Conservation (phyloP, 1,139 yeast species). For the Candida sp. region DNA sequence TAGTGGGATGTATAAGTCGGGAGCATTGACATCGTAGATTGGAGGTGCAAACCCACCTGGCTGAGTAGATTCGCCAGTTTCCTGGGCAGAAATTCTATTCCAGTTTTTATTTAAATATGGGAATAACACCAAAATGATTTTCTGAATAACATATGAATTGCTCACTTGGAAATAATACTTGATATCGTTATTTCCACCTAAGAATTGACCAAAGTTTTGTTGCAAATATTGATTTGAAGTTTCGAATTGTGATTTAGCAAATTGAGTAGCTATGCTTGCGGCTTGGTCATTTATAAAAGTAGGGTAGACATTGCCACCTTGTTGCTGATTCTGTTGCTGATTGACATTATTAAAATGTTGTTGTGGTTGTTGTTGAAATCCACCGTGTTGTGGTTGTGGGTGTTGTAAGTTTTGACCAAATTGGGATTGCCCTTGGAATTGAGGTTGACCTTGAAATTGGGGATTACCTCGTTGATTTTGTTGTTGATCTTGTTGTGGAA, state of each 20-base stretch:
- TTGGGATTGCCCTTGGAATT: no score
- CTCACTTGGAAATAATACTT: slow-evolving; percentile 91
- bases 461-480: slow-evolving; percentile 5
- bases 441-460: slow-evolving; percentile 8
- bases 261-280: slow-evolving; percentile 81
- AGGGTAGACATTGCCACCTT: slow-evolving; percentile 11
- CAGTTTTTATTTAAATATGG: slow-evolving; percentile 87
- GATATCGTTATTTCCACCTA: slow-evolving; percentile 49
- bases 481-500: slow-evolving; percentile 13
- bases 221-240: slow-evolving; percentile 71
- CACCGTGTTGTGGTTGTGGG: slow-evolving; percentile 31
- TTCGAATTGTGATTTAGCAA: slow-evolving; percentile 81
- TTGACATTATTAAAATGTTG: slow-evolving; percentile 6
- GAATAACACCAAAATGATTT: slow-evolving; percentile 69
- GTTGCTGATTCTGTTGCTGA: slow-evolving; percentile 6
- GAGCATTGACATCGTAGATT: slow-evolving; percentile 83
- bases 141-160: slow-evolving; percentile 77
- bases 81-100: slow-evolving; percentile 55
- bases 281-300: slow-evolving; percentile 74
- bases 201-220: slow-evolving; percentile 59
- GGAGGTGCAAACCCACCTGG: slow-evolving; percentile 62
- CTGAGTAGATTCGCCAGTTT: slow-evolving; percentile 18
- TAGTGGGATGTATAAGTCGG: slow-evolving; percentile 92
- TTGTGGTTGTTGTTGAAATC: slow-evolving; percentile 24
- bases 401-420: slow-evolving; percentile 22